Evolutionary conservation across 2,329 filamentous ascomycete species (phyloP).

Genomic region (Talaromyces sp.): DNA sequence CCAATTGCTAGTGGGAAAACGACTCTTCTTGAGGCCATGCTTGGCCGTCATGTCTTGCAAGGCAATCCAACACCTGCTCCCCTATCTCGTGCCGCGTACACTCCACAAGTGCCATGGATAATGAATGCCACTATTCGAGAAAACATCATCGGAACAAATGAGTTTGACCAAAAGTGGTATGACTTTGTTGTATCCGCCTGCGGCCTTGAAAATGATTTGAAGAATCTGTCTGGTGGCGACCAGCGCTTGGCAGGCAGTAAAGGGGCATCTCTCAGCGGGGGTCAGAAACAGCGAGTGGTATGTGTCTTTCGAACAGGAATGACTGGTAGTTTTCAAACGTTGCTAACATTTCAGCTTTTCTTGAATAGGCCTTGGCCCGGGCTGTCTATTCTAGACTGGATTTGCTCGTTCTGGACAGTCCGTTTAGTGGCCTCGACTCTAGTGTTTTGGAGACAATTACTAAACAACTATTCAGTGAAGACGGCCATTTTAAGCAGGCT

Average conservation of each 20-base stretch:
- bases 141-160: slow-evolving; percentile 22
- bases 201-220: slow-evolving; percentile 32
- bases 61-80: neutral
- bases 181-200: slow-evolving; percentile 19
- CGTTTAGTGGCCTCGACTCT: slow-evolving; percentile 8
- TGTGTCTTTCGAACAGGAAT: neutral
- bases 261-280: slow-evolving; percentile 49
- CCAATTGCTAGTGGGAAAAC: neutral
- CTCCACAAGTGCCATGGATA: slow-evolving; percentile 27
- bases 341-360: neutral
- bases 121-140: slow-evolving; percentile 25
- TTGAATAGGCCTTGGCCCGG: slow-evolving; percentile 28
- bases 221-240: slow-evolving; percentile 34
- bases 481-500: neutral
- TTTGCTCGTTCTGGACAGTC: slow-evolving; percentile 8
- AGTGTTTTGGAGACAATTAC: neutral
- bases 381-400: slow-evolving; percentile 42
- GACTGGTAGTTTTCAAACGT: neutral
- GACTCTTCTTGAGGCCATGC: neutral
- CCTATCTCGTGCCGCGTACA: slow-evolving; percentile 30
- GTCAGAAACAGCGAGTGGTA: slow-evolving; percentile 40
- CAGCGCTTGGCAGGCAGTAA: slow-evolving; percentile 48
- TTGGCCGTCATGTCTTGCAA: neutral
- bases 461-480: neutral
- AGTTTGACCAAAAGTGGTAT: slow-evolving; percentile 24